Evolutionary conservation across 768 basidiomycete genomes (phyloP), one percentile per base, ranked within the genome.

Genomic region (Phanerodontia chrysosporium): DNA sequence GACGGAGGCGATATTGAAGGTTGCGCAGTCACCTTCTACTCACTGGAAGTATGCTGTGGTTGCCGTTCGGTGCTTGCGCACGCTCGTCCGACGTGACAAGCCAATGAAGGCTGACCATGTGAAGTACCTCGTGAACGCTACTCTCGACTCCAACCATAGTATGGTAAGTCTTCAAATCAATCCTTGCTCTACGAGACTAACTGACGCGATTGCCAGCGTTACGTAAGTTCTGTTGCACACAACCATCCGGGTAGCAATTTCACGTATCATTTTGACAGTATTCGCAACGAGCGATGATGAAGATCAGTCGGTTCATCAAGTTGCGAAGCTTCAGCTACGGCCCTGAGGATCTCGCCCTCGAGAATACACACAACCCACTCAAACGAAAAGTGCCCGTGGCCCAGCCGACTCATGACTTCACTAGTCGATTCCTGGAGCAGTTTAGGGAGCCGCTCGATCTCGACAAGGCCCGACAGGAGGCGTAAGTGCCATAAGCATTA

Each of bases 31-130:
- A 27, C 64, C 80, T 2, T 71, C 75, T 16, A 92, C 87, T 4
- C 91, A 94, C 67, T 92, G 91, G 91, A 81, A 84, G 57, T 94
- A 94, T 67, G 75, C 77, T 6, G 87, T 91, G 44, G 83, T 84
- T 36, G 88, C 89, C 10, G 76, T 85, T 28, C 78, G 87, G 57
- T 82, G 83, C 66, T 74, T 92, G 16, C 80, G 89, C 27, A 82
- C 88, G 2, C 73, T 92, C 14, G 76, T 91, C 49, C 77, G 90
- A 21, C 82, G 83, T 1, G 91, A 94, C 69, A 67, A 66, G 0
- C 80, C 85, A 13, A 70, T 80, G 56, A 75, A 75, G 25, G 62
- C 78, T 0, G 69, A 73, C 16, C 83, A 85, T 59, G 71, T 85
- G 36, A 68, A 72, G 32, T 88, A 79, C 63, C 83, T 91, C 67